A percentile compares a stretch with the other conserved stretches of the same genome.
These are phyloP conservation scores for Rhytidiadelphus loreus DNA, from an alignment of 225 moss, liverwort and hornwort species.

Conservation along the genomic window DNA sequence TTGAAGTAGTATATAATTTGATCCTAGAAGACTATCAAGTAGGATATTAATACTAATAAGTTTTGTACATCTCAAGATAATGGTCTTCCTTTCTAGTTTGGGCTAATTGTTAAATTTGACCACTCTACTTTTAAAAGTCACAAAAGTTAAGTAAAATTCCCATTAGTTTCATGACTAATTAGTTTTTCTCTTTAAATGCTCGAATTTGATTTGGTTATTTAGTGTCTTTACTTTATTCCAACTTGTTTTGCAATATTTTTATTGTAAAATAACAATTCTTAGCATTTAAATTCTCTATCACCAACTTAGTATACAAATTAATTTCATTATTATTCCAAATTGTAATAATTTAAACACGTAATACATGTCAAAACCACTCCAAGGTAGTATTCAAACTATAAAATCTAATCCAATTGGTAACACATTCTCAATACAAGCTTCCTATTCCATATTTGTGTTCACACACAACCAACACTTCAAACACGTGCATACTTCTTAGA, in stretches of 20 bases:
- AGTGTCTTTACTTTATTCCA: neutral
- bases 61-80: neutral
- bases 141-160: too few relatives aligned
- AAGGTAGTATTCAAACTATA: neutral
- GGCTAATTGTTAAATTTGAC: too few relatives aligned
- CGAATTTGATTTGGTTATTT: neutral
- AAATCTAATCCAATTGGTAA: neutral
- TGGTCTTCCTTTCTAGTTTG: too few relatives aligned
- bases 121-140: too few relatives aligned
- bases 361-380: accelerated
- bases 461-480: too few relatives aligned
- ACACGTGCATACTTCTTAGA: too few relatives aligned
- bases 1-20: neutral
- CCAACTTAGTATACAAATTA: neutral
- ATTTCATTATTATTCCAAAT: neutral
- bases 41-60: neutral
- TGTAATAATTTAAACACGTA: neutral
- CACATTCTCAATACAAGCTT: neutral
- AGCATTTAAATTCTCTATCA: neutral
- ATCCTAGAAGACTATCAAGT: accelerated
- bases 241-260: neutral
- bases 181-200: neutral
- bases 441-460: too few relatives aligned
- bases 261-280: neutral
- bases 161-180: too few relatives aligned